These are phyloP conservation scores for Fusarium newnesense DNA, from an alignment of 2,329 filamentous ascomycete species.

Conservation along the genomic window DNA sequence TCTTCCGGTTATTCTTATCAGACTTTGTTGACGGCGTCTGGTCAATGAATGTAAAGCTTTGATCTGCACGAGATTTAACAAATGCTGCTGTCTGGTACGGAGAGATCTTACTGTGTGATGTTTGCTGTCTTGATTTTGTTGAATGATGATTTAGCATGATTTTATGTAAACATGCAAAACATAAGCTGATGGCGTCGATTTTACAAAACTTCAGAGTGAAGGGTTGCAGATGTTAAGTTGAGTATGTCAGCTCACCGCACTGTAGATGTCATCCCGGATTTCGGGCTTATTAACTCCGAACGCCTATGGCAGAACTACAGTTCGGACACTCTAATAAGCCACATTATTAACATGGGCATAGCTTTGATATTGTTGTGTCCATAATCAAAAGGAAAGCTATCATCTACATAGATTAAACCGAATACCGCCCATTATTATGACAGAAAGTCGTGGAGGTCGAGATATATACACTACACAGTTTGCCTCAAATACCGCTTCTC, in stretches of 20 bases:
- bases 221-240: rapidly evolving
- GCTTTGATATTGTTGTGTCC: too few relatives aligned
- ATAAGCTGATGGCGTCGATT: rapidly evolving
- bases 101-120: background rate
- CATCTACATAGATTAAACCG: too few relatives aligned
- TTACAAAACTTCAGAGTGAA: rapidly evolving
- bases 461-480: background rate
- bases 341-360: background rate
- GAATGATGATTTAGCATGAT: too few relatives aligned
- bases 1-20: background rate
- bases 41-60: constrained; percentile 17
- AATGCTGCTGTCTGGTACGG: rapidly evolving
- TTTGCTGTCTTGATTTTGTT: background rate
- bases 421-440: too few relatives aligned
- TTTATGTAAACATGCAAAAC: rapidly evolving
- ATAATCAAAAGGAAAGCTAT: too few relatives aligned
- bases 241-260: background rate
- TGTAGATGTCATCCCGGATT: background rate
- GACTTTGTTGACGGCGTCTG: background rate
- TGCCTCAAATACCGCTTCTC: background rate
- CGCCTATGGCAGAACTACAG: background rate
- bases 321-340: rapidly evolving
- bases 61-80: background rate
- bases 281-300: constrained; percentile 2
- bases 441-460: too few relatives aligned